phyloP scores from a whole-genome alignment of 177 flowering plant species.

The Vitis hybrid region DNA sequence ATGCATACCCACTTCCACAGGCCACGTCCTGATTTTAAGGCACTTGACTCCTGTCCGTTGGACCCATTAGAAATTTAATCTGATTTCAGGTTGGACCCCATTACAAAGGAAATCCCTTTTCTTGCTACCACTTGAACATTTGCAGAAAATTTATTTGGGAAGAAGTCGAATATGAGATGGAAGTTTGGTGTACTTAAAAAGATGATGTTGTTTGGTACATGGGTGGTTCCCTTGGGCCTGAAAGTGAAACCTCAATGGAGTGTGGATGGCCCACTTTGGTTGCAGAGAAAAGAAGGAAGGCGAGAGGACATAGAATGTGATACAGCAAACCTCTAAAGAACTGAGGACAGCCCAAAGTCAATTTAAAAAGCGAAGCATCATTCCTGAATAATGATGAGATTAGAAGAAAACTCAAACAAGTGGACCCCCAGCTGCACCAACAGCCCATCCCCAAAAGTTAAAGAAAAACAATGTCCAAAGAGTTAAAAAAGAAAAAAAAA shows the following conservation, averaged over 20 bases:
- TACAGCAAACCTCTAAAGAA: background rate
- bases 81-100: too few relatives aligned
- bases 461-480: background rate
- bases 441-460: background rate
- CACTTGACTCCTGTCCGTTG: too few relatives aligned
- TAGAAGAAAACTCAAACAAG: background rate
- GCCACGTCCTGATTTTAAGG: too few relatives aligned
- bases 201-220: background rate
- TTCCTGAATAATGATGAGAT: slow-evolving; percentile 14
- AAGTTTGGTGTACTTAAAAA: background rate
- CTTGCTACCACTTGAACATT: too few relatives aligned
- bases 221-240: background rate
- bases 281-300: background rate
- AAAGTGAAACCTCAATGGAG: background rate
- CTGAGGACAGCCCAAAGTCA: slow-evolving; percentile 22
- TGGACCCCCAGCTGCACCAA: background rate
- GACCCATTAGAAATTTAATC: too few relatives aligned
- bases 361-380: slow-evolving; percentile 24
- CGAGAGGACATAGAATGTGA: background rate
- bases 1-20: too few relatives aligned
- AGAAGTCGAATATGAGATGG: too few relatives aligned
- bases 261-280: too few relatives aligned
- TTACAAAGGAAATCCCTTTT: too few relatives aligned
- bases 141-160: too few relatives aligned
- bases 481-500: background rate